phyloP scores from a whole-genome alignment of 768 basidiomycete genomes.

The Fomitopsis pulvina region DNA sequence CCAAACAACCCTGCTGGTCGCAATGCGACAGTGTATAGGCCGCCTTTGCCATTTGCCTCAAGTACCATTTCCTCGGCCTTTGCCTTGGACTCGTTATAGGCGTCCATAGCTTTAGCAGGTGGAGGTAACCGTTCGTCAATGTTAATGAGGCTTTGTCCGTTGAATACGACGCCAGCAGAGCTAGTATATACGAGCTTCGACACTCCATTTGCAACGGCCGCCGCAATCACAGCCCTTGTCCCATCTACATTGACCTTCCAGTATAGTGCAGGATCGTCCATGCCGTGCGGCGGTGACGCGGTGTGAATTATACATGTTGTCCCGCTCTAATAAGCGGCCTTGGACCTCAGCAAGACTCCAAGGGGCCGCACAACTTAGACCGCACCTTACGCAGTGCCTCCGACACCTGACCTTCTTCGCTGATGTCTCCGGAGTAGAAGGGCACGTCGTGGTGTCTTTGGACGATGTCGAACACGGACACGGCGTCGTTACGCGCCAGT shows the following conservation, averaged over 20 bases:
- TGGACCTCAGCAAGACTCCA: neutral
- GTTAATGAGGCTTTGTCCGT: constrained; percentile 71
- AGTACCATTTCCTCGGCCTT: constrained; percentile 81
- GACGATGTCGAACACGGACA: constrained; percentile 87
- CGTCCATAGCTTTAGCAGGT: constrained; percentile 73
- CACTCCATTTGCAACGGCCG: constrained; percentile 66
- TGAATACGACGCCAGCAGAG: constrained; percentile 87
- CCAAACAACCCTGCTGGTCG: constrained; percentile 96
- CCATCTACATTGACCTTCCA: constrained; percentile 94
- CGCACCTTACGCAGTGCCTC: constrained; percentile 69
- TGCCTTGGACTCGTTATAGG: constrained; percentile 93
- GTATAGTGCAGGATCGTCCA: constrained; percentile 65
- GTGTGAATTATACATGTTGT: constrained; percentile 94
- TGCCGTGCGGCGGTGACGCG: constrained; percentile 73
- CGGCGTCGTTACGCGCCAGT: constrained; percentile 68
- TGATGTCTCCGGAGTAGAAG: constrained; percentile 89
- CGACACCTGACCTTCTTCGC: constrained; percentile 63
- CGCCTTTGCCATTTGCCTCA: constrained; percentile 78
- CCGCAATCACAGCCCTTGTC: constrained; percentile 77
- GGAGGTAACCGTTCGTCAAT: constrained; percentile 82
- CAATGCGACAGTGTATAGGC: constrained; percentile 82
- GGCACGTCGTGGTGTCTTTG: constrained; percentile 83
- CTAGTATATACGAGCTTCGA: constrained; percentile 91
- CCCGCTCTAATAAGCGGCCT: constrained; percentile 53
- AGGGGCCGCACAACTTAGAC: neutral